Conservation (phyloP, 805 yeast species). For the Candida nemodendra region DNA sequence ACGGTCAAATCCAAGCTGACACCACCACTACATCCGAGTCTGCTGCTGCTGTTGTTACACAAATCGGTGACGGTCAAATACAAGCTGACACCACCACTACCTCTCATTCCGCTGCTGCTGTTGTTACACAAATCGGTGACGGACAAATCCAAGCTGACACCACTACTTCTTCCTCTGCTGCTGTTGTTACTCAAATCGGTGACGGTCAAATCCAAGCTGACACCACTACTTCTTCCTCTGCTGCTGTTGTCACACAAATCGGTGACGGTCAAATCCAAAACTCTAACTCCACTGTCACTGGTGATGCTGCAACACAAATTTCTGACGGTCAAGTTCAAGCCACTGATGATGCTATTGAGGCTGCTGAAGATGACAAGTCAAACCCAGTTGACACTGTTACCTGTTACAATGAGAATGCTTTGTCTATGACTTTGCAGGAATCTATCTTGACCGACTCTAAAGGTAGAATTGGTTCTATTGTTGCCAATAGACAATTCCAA, state of each 20-base stretch:
- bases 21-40: conserved; percentile 24
- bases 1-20: conserved; percentile 57
- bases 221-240: conserved; percentile 36
- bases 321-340: conserved; percentile 46
- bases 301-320: conserved; percentile 23
- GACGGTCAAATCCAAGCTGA: conserved; percentile 36
- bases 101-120: conserved; percentile 36
- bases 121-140: conserved; percentile 51
- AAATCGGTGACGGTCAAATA: conserved; percentile 41
- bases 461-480: conserved; percentile 59
- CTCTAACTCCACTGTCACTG: conserved; percentile 31
- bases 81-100: conserved; percentile 36
- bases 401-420: conserved; percentile 38
- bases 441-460: conserved; percentile 43
- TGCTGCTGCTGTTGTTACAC: conserved; percentile 30
- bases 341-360: conserved; percentile 24
- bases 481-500: conserved; percentile 64
- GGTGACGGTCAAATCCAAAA: conserved; percentile 28
- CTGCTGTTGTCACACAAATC: conserved; percentile 37
- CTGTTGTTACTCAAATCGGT: conserved; percentile 42
- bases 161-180: conserved; percentile 35
- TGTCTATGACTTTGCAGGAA: conserved; percentile 43
- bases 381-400: conserved; percentile 30
- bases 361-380: conserved; percentile 33
- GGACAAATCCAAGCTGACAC: conserved; percentile 48